These are phyloP conservation scores for Urtica urens DNA, from an alignment of 306 rosid genomes.

Conservation along the genomic window DNA sequence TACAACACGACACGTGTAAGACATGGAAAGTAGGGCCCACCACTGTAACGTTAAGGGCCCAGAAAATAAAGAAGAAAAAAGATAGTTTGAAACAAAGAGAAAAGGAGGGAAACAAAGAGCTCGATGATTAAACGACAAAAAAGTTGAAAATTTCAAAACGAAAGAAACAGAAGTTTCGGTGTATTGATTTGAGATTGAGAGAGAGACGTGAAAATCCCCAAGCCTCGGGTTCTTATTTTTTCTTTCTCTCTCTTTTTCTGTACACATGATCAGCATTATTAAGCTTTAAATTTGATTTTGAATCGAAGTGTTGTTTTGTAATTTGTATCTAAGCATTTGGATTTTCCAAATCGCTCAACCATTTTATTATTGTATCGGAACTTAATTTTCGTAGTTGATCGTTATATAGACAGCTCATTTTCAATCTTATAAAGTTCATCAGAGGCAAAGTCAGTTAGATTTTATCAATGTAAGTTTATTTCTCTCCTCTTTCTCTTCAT, in stretches of 20 bases:
- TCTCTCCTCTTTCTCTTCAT: too few species aligned
- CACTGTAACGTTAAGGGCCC: not conserved
- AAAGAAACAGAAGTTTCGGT: not conserved
- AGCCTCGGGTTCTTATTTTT: not conserved
- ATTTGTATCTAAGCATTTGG: not conserved
- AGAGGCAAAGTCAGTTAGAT: too few species aligned
- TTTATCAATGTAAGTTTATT: too few species aligned
- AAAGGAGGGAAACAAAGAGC: constrained; percentile 4
- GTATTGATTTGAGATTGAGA: not conserved
- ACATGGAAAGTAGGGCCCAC: not conserved
- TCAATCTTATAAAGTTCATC: too few species aligned
- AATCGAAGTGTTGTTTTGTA: not conserved
- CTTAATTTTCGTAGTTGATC: too few species aligned
- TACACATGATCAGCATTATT: not conserved
- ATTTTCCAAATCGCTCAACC: not conserved
- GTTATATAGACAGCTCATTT: too few species aligned
- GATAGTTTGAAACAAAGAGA: not conserved
- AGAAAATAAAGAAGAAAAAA: not conserved
- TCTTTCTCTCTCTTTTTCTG: constrained; percentile 1
- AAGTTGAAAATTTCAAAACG: not conserved
- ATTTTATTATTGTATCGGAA: constrained; percentile 4
- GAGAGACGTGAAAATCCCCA: constrained; percentile 11
- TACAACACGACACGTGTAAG: too few species aligned
- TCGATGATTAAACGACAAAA: not conserved
- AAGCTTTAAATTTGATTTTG: not conserved